Percentiles rank a stretch among this genome's conserved stretches.
These are phyloP conservation scores for Cladosporium sp. DNA, from an alignment of 2,329 filamentous ascomycete species.

Conservation along the genomic window DNA sequence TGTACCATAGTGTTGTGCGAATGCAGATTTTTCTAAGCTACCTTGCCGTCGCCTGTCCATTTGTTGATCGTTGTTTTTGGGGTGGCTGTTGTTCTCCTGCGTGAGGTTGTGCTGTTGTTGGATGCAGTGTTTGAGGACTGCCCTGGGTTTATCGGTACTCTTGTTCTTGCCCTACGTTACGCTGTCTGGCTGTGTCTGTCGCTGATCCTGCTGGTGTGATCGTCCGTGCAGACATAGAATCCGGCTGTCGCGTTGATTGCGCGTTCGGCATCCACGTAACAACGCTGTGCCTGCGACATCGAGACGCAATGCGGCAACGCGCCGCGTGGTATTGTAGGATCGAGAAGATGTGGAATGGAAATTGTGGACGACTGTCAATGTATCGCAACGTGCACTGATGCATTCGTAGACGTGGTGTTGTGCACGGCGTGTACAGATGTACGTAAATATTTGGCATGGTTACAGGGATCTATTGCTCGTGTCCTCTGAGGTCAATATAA, in stretches of 20 bases:
- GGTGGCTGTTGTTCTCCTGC: not conserved
- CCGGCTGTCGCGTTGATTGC: not conserved
- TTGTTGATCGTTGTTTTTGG: not conserved
- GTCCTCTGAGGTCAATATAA: not conserved
- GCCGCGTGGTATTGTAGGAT: not conserved
- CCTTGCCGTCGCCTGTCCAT: not conserved
- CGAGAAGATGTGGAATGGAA: not conserved
- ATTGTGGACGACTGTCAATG: not conserved
- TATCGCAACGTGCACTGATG: not conserved
- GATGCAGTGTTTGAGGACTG: too few species aligned
- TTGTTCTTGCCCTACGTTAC: not conserved
- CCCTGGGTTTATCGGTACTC: too few species aligned
- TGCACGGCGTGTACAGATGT: not conserved
- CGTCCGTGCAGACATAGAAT: not conserved
- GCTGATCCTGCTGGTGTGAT: not conserved
- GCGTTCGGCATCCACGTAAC: not conserved
- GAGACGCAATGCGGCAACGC: not conserved
- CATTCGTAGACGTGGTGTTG: not conserved
- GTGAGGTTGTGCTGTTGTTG: too few species aligned
- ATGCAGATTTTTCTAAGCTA: not conserved
- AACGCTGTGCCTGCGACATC: not conserved
- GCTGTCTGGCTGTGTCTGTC: not conserved
- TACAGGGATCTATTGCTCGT: not conserved
- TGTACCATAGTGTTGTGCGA: constrained; percentile 14
- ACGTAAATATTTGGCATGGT: not conserved